Evolutionary conservation across 106 monocot genomes (phyloP).

Genomic region (Dendrobium huoshanense): DNA sequence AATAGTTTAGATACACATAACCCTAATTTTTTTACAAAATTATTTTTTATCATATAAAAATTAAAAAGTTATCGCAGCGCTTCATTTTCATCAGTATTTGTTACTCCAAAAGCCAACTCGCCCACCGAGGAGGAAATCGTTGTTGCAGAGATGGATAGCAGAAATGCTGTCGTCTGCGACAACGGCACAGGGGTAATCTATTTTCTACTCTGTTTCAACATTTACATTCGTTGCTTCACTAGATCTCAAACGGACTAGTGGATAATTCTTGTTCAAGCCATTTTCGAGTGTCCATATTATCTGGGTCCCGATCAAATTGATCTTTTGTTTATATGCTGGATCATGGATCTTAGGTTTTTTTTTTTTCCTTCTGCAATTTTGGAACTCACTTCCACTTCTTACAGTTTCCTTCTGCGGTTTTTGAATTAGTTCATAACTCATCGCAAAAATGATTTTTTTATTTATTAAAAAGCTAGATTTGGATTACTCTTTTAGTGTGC

Average conservation of each 20-base stretch:
- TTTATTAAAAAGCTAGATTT: not conserved
- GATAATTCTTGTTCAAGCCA: not conserved
- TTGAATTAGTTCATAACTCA: not conserved
- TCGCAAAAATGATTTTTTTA: not conserved
- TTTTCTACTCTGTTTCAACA: not conserved
- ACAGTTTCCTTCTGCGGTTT: too few species aligned
- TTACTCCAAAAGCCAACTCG: not conserved
- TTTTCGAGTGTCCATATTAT: not conserved
- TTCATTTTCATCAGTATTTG: too few species aligned
- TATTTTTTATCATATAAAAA: too few species aligned
- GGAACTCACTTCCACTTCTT: too few species aligned
- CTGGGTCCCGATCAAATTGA: not conserved
- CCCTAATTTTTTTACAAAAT: too few species aligned
- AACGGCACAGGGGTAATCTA: slow-evolving; percentile 44
- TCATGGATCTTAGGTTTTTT: not conserved
- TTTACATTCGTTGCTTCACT: not conserved
- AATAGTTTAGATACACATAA: too few species aligned
- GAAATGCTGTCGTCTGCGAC: slow-evolving; percentile 46
- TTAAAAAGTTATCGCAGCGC: too few species aligned
- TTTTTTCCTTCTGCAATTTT: too few species aligned
- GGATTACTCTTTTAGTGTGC: not conserved
- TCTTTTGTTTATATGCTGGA: not conserved
- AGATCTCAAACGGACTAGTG: not conserved
- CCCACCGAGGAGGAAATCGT: not conserved
- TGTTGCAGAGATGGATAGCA: slow-evolving; percentile 19